Percentiles rank a stretch among this genome's conserved stretches.
Conservation (phyloP, 2,329 filamentous ascomycete genomes). For the Arthrobotrys conoides region DNA sequence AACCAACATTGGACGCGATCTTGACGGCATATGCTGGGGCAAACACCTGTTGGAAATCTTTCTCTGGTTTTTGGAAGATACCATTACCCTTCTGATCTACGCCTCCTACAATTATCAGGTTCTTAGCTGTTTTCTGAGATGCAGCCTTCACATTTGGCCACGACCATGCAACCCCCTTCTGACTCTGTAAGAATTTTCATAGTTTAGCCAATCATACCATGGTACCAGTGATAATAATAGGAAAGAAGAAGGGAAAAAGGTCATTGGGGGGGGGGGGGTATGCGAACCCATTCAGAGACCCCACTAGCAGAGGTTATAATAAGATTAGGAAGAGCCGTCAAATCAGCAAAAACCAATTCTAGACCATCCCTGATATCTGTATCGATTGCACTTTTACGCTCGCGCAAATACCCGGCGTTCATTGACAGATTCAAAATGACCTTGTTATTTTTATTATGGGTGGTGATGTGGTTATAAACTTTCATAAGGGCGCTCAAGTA, state of each 20-base stretch:
- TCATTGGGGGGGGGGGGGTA: neutral
- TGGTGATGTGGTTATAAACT: conserved; percentile 27
- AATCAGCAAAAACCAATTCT: conserved; percentile 11
- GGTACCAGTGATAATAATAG: neutral
- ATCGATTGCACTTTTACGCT: neutral
- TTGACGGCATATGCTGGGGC: conserved; percentile 47
- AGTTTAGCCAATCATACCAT: neutral
- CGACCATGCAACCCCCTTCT: conserved; percentile 1
- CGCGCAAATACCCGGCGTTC: conserved; percentile 33
- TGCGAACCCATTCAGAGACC: conserved; percentile 43
- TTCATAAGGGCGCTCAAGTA: conserved; percentile 26
- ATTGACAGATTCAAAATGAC: conserved; percentile 47
- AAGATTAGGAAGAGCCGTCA: conserved; percentile 24
- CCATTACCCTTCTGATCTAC: conserved; percentile 33
- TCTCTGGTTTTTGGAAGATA: conserved; percentile 31
- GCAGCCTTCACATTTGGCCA: conserved; percentile 30
- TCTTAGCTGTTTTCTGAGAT: neutral
- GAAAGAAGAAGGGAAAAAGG: neutral
- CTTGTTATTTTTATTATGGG: neutral
- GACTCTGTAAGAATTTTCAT: neutral
- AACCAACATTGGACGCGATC: conserved; percentile 50
- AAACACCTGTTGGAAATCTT: neutral
- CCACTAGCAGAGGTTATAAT: conserved; percentile 29
- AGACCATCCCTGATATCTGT: neutral
- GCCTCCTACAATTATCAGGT: conserved; percentile 44